Base-by-base conservation (phyloP, 2,329 filamentous ascomycete species). In the Diaporthe aspalathi region DNA sequence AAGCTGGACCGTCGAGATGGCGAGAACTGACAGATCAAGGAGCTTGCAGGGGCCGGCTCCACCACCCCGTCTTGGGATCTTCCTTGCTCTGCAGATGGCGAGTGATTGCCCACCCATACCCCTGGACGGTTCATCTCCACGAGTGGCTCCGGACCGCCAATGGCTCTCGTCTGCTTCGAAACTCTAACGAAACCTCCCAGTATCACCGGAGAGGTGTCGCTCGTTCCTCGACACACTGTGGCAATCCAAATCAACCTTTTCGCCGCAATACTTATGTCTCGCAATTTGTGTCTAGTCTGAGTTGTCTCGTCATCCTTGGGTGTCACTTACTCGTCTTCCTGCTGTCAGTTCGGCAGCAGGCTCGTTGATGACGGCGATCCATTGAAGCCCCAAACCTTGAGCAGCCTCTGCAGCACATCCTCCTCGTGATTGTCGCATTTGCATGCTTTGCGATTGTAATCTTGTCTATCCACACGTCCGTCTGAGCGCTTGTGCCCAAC, bases 141-240 rank as follows among this genome's bases (percentile, higher is more conserved):
- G 62, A 52, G 43, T 53, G 35, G 67, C 65, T 70, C 63, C 68
- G 62, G 67, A 70, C 62, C 60, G 47, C 62, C 40, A 52, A 57
- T 66, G 53, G 49, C 57, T 63, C 40, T 67, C 27, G 43, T 62
- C 53, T 57, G 49, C 56, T 56, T 53, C 67, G 71, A 73, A 73
- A 73, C 71, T 70, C 49, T 68, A 70, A 68, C 71, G 71, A 71
- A 71, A 71, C 68, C 63, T 43, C 50, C 49, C 62, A 72, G 60
- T 62, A 47, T 47, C 38, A 56, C 24, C 53, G 57, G 43, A 49
- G 60, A 65, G 60, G 60, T 45, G 45, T 50, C 45, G 60, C 45
- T 50, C 29, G 50, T 29, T 65, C 29, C 45, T 65, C 60, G 60
- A 65, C 60, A 47, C 60, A 65, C 45, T 49, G 60, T 50, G 60